Conservation (phyloP, 2,329 filamentous ascomycete species). For the Venturia pyrina region DNA sequence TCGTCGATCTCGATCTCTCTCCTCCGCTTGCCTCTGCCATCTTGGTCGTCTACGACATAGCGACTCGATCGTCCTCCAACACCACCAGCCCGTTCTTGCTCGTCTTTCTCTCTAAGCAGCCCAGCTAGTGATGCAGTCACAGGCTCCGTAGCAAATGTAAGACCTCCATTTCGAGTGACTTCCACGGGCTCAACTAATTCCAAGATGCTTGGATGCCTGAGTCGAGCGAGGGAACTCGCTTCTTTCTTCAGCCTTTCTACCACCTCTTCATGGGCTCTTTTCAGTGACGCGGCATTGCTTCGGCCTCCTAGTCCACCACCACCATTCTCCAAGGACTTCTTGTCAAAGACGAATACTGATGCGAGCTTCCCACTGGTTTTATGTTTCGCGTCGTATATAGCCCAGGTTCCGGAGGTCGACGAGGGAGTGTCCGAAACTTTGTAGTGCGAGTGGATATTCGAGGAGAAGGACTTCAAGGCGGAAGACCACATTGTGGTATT, state of each 20-base stretch:
- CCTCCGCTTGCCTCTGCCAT: slow-evolving; percentile 52
- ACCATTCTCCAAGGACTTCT: slow-evolving; percentile 68
- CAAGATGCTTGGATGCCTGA: slow-evolving; percentile 84
- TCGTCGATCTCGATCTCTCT: slow-evolving; percentile 91
- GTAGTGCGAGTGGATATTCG: slow-evolving; percentile 90
- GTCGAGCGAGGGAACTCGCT: slow-evolving; percentile 73
- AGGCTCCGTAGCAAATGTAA: slow-evolving; percentile 92
- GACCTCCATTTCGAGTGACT: slow-evolving; percentile 78
- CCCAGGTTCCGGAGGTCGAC: slow-evolving; percentile 87
- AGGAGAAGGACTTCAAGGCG: slow-evolving; percentile 86
- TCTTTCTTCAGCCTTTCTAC: slow-evolving; percentile 86
- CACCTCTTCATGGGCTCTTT: slow-evolving; percentile 78
- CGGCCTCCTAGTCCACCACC: slow-evolving; percentile 45
- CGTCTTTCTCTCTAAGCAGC: slow-evolving; percentile 78
- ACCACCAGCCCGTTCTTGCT: slow-evolving; percentile 63
- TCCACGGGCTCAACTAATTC: slow-evolving; percentile 93
- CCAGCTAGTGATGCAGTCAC: slow-evolving; percentile 82
- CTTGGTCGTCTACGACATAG: slow-evolving; percentile 72
- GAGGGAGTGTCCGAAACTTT: slow-evolving; percentile 64
- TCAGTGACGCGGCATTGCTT: slow-evolving; percentile 58
- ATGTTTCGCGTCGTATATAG: slow-evolving; percentile 94
- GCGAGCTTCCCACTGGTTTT: slow-evolving; percentile 84
- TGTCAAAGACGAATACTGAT: slow-evolving; percentile 91
- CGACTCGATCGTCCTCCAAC: slow-evolving; percentile 63
- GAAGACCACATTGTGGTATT: slow-evolving; percentile 67